phyloP scores from a whole-genome alignment of 345 rosid species.

The Arabidopsis arenosa region DNA sequence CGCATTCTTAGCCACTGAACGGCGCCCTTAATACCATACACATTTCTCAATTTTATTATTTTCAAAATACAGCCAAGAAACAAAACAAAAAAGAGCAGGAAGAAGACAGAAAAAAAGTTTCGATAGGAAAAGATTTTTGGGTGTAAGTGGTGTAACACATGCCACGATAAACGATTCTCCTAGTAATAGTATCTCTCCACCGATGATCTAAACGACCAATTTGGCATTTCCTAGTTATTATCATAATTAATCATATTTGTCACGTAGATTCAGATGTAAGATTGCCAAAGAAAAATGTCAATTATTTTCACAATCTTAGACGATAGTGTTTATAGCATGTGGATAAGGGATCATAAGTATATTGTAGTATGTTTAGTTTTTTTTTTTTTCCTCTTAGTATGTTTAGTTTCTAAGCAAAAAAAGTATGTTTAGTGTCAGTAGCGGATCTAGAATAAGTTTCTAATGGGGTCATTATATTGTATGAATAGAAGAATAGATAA shows the following conservation, averaged over 20 bases:
- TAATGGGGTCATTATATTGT: too few relatives aligned
- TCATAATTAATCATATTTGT: conserved; percentile 9
- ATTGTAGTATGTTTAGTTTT: not conserved
- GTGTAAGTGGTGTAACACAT: conserved; percentile 21
- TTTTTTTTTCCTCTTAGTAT: too few relatives aligned
- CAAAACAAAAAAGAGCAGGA: not conserved
- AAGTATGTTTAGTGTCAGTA: too few relatives aligned
- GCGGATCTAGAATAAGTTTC: too few relatives aligned
- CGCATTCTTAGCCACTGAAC: conserved; percentile 34
- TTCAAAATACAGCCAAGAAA: conserved; percentile 3
- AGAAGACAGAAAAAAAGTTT: conserved; percentile 24
- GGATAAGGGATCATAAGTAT: not conserved
- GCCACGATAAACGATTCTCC: conserved; percentile 40
- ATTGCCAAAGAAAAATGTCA: not conserved
- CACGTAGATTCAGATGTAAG: conserved; percentile 29
- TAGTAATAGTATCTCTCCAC: conserved; percentile 29
- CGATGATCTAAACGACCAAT: conserved; percentile 24
- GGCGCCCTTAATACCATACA: conserved; percentile 29
- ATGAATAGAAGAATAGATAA: too few relatives aligned
- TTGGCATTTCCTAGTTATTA: not conserved
- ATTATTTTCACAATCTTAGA: conserved; percentile 16
- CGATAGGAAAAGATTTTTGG: not conserved
- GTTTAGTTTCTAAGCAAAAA: not conserved
- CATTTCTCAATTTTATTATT: not conserved
- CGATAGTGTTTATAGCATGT: conserved; percentile 26